Conservation (phyloP, 441 rosid species). For the Rhodomyrtus psidioides region DNA sequence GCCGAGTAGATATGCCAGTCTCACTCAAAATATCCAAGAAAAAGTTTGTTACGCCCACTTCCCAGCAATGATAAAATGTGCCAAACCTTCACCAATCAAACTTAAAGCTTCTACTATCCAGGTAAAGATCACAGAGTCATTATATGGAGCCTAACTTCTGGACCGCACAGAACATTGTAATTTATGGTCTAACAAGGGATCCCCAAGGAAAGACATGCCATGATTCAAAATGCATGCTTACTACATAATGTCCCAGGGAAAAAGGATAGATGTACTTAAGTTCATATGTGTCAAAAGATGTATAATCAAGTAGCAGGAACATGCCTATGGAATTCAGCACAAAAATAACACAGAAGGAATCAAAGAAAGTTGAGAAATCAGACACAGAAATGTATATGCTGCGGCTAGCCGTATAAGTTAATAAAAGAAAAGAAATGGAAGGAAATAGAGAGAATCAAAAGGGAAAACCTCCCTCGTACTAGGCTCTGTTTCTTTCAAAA, state of each 20-base stretch:
- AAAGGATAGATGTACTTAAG: not conserved
- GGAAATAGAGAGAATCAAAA: not conserved
- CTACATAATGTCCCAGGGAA: not conserved
- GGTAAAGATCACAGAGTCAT: not conserved
- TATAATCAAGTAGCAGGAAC: not conserved
- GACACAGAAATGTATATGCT: not conserved
- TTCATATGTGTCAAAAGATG: not conserved
- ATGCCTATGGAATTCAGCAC: not conserved
- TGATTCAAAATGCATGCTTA: not conserved
- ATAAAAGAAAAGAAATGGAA: not conserved
- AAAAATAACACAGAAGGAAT: not conserved
- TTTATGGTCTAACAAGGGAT: not conserved
- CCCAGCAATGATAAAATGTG: not conserved
- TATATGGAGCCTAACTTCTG: not conserved
- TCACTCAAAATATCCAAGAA: not conserved
- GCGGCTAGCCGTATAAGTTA: not conserved
- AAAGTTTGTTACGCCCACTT: not conserved
- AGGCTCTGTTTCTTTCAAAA: not conserved
- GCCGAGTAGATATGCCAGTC: not conserved
- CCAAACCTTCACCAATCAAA: not conserved
- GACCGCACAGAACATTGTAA: not conserved
- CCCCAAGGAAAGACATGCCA: not conserved
- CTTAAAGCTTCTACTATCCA: not conserved
- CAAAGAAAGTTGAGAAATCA: not conserved
- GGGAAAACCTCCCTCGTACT: not conserved